Evolutionary conservation across 208 protist genomes (phyloP).

Genomic region (Acanthamoeba lenticulata): DNA sequence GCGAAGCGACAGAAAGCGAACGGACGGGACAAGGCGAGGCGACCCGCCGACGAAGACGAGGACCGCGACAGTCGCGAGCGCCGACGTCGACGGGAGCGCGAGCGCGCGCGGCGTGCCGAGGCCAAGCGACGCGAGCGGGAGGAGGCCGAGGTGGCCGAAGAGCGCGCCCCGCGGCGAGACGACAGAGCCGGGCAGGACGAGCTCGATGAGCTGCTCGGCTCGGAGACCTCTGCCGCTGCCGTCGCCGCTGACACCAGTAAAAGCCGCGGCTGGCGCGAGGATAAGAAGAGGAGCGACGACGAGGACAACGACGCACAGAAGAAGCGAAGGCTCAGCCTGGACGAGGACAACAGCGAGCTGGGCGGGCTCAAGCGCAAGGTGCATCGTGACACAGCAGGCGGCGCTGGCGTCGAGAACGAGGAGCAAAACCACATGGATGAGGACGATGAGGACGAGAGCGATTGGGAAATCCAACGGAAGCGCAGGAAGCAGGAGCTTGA

Average conservation of each 20-base stretch:
- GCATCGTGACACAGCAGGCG: no score
- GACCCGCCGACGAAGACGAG: background rate
- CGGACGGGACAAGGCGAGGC: background rate
- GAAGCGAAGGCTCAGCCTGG: background rate
- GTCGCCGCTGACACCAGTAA: background rate
- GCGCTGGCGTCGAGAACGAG: background rate
- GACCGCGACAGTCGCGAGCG: background rate
- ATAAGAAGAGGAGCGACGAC: background rate
- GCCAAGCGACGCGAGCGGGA: background rate
- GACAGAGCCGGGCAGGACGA: background rate
- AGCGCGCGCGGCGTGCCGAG: background rate
- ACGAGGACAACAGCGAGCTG: background rate
- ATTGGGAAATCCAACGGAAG: constrained; percentile 28
- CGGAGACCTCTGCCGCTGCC: background rate
- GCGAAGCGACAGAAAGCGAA: background rate
- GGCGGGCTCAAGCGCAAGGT: background rate
- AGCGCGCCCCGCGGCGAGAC: background rate
- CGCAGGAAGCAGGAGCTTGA: background rate
- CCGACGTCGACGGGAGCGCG: background rate
- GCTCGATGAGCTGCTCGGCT: background rate
- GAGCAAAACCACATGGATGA: background rate
- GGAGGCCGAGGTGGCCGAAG: background rate
- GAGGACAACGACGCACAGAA: background rate
- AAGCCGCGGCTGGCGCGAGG: background rate
- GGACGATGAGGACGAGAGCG: background rate